phyloP scores from a whole-genome alignment of 495 filamentous ascomycete genomes.

The Podospora comata region DNA sequence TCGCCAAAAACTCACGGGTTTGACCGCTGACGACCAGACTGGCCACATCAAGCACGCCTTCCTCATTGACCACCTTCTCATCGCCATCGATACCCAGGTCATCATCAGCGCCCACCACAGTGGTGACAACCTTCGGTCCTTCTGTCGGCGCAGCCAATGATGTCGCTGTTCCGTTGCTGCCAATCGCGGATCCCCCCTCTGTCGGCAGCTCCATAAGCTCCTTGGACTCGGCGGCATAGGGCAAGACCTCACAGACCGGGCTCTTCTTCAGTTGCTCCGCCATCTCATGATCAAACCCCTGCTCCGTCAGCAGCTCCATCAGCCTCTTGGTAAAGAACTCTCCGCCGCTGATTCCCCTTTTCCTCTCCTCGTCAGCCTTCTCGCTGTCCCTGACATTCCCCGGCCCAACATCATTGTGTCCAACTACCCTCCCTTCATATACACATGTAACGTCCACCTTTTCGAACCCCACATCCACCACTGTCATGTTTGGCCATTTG shows the following conservation, averaged over 20 bases:
- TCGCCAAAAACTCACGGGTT: slow-evolving; percentile 85
- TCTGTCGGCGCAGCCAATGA: slow-evolving; percentile 30
- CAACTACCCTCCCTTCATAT: slow-evolving; percentile 65
- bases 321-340: slow-evolving; percentile 84
- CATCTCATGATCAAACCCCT: slow-evolving; percentile 79
- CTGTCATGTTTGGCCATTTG: slow-evolving; percentile 67
- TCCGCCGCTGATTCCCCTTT: slow-evolving; percentile 66
- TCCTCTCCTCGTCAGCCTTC: background rate
- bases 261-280: slow-evolving; percentile 93
- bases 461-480: slow-evolving; percentile 84
- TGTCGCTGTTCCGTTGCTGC: slow-evolving; percentile 33
- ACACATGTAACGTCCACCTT: slow-evolving; percentile 92
- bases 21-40: slow-evolving; percentile 89
- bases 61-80: slow-evolving; percentile 55
- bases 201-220: slow-evolving; percentile 50
- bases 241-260: slow-evolving; percentile 82
- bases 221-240: slow-evolving; percentile 57
- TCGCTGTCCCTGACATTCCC: slow-evolving; percentile 52
- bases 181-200: slow-evolving; percentile 58
- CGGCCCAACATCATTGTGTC: slow-evolving; percentile 37
- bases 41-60: slow-evolving; percentile 90
- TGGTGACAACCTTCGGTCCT: slow-evolving; percentile 35
- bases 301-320: slow-evolving; percentile 60
- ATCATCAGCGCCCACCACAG: slow-evolving; percentile 32
- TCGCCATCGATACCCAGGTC: slow-evolving; percentile 52